Base-by-base conservation (phyloP, 2,329 filamentous ascomycete species). In the Paraphoma chrysanthemicola region DNA sequence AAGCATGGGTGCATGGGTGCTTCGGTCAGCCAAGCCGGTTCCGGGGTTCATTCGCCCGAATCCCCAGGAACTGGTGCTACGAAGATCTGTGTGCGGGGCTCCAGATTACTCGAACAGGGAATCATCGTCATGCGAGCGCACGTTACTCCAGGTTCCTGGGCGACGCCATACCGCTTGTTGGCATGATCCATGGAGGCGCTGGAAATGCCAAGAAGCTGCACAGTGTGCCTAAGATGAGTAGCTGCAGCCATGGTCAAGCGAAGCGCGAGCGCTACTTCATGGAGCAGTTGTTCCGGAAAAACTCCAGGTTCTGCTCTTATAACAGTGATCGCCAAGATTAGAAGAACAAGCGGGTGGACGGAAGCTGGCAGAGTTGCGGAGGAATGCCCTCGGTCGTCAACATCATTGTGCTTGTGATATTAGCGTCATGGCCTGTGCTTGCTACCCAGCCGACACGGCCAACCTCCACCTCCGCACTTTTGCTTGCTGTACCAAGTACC, bases 21-120 rank as follows among this genome's bases (percentile, higher is more conserved):
- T 51, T 49, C 53, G 3, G 10, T 53, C 33, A 57, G 69, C 69
- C 69, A 70, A 72, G 69, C 52, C 56, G 45, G 47, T 48, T 54
- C 67, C 66, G 69, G 64, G 50, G 30, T 41, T 30, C 53, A 54
- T 59, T 70, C 60, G 51, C 61, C 66, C 69, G 68, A 70, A 61
- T 49, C 31, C 41, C 51, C 64, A 67, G 63, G 59, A 64, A 68
- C 62, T 47, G 48, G 49, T 54, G 44, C 53, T 53, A 36, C 47
- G 28, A 30, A 55, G 48, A 51, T 54, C 53, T 28, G 38, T 42
- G 51, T 64, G 68, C 66, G 66, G 67, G 69, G 67, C 62, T 68
- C 62, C 63, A 60, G 63, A 59, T 31, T 44, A 41, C 28, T 33
- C 45, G 18, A 54, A 50, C 17, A 42, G 50, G 54, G 47, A 41